Conservation (phyloP, 306 rosid species). For the Casuarina cunninghamiana region DNA sequence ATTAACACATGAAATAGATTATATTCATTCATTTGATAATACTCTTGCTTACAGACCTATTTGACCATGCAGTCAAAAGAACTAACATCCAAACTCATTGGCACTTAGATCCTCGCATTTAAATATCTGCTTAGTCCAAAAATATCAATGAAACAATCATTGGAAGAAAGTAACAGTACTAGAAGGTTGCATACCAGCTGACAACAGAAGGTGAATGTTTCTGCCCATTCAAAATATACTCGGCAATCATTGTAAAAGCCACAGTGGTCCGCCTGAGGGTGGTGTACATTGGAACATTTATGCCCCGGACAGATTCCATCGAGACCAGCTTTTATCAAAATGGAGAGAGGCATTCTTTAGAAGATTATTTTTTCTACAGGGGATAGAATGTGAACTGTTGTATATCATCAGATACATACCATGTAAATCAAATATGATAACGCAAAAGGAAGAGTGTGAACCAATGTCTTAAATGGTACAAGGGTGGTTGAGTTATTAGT, state of each 20-base stretch:
- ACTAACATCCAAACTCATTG: neutral
- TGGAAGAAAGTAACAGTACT: conserved; percentile 9
- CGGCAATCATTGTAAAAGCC: conserved; percentile 67
- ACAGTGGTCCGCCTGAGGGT: conserved; percentile 70
- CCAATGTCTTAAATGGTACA: conserved; percentile 46
- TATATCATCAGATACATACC: conserved; percentile 40
- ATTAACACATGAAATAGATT: neutral
- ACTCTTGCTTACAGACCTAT: neutral
- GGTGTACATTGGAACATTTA: conserved; percentile 74
- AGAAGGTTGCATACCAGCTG: conserved; percentile 44
- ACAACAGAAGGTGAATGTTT: conserved; percentile 55
- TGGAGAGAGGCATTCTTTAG: conserved; percentile 9
- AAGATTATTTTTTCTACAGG: neutral
- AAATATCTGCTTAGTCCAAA: neutral
- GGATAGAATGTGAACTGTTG: neutral
- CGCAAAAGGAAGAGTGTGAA: conserved; percentile 62
- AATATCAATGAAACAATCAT: neutral
- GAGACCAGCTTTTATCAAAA: conserved; percentile 57
- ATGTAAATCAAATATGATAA: conserved; percentile 58
- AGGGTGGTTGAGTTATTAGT: conserved; percentile 41
- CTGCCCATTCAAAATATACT: conserved; percentile 53
- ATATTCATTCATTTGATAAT: neutral
- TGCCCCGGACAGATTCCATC: conserved; percentile 74
- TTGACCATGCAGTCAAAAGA: no score
- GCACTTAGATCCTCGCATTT: neutral